phyloP scores from a whole-genome alignment of 306 rosid genomes.

The Abrus precatorius region DNA sequence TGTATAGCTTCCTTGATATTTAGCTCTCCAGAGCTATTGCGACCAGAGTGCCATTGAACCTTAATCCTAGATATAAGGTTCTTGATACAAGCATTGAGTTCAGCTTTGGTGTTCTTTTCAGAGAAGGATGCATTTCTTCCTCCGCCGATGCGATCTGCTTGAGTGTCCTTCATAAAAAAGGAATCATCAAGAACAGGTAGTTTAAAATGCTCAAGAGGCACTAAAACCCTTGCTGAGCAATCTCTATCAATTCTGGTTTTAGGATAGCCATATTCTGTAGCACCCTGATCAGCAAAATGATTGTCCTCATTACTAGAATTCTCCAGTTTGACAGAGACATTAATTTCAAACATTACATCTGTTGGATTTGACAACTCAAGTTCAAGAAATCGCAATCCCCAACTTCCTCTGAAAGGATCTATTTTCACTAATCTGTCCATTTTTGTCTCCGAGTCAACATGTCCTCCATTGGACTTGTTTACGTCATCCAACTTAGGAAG shows the following conservation, averaged over 20 bases:
- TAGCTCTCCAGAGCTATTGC: slow-evolving; percentile 85
- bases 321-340: slow-evolving; percentile 85
- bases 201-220: slow-evolving; percentile 92
- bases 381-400: slow-evolving; percentile 94
- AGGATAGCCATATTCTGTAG: slow-evolving; percentile 79
- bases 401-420: slow-evolving; percentile 94
- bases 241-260: slow-evolving; percentile 91
- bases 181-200: slow-evolving; percentile 94
- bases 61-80: slow-evolving; percentile 90
- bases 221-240: slow-evolving; percentile 93
- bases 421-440: slow-evolving; percentile 87
- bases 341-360: slow-evolving; percentile 84
- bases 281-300: slow-evolving; percentile 58
- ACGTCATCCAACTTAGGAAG: slow-evolving; percentile 66
- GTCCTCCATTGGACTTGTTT: slow-evolving; percentile 56
- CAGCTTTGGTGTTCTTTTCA: slow-evolving; percentile 84
- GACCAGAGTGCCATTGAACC: slow-evolving; percentile 92
- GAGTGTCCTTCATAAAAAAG: slow-evolving; percentile 75
- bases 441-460: slow-evolving; percentile 58
- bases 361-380: slow-evolving; percentile 94
- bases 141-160: slow-evolving; percentile 54
- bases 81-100: slow-evolving; percentile 89
- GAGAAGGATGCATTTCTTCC: slow-evolving; percentile 73
- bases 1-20: slow-evolving; percentile 93
- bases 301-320: slow-evolving; percentile 62